Base-by-base conservation (phyloP, 352 stramenopile genomes). In the Phytopythium vexans region DNA sequence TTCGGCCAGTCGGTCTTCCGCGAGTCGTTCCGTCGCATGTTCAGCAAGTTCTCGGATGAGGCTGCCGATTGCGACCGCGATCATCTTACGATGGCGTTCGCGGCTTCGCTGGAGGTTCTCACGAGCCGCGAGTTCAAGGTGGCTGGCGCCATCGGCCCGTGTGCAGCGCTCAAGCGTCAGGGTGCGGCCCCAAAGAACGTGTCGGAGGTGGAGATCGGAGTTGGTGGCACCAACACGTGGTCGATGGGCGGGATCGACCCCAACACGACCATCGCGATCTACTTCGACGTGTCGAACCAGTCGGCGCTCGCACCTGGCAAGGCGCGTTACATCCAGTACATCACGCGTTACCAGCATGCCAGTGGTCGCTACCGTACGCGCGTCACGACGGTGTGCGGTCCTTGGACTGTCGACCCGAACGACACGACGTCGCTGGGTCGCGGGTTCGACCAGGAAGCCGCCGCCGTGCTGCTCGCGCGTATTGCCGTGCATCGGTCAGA, bases 1-100 rank as follows among this genome's bases (percentile, higher is more conserved):
- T 99, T 99, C 62, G 92, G 91, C 40, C 96, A 99, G 79, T 98
- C 89, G 15, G 96, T 99, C 36, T 99, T 99, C 76, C 98, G 98
- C 60, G 97, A 99, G 70, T 98, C 88, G 42, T 95, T 99, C 60
- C 83, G 92, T 16, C 86, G 97, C 52, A 96, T 99, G 56, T 99
- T 99, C 71, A 94, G 86, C 63, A 95, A 97, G 56, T 97, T 96
- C 71, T 96, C 92, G 32, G 91, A 98, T 4, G 91, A 96, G 60
- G 93, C 97, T 16, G 79, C 94, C n/a, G 91, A 96, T 21, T 88
- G 91, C 52, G 96, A 99, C 68, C 95, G 88, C 54, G 95, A 97
- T 41, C 83, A 97, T 54, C 81, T 99, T 59, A 95, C 90, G 40
- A 99, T 99, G 97, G 92, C 82, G 39, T 97, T 97, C 52, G 95